phyloP scores from a whole-genome alignment of 2,329 filamentous ascomycete genomes.

The Mycosphaerella sp. region DNA sequence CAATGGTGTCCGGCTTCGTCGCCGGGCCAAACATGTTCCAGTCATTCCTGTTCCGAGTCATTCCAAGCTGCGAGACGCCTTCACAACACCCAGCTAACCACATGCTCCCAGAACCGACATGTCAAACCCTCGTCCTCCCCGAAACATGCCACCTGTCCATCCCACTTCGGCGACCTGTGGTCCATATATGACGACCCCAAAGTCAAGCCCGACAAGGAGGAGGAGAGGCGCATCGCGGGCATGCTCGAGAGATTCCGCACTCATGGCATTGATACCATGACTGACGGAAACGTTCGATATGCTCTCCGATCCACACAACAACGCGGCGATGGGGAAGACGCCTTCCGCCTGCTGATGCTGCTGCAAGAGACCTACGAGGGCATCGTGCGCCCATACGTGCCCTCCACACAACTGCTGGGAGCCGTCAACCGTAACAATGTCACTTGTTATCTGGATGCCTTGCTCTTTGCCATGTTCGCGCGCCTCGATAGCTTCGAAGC shows the following conservation, averaged over 20 bases:
- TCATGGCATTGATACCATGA: constrained; percentile 50
- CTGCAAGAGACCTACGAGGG: constrained; percentile 78
- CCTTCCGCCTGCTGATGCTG: constrained; percentile 69
- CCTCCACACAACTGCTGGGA: constrained; percentile 66
- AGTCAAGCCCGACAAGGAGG: constrained; percentile 52
- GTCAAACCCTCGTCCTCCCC: constrained; percentile 4
- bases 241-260: constrained; percentile 49
- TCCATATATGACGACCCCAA: constrained; percentile 49
- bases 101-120: constrained; percentile 13
- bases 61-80: constrained; percentile 1
- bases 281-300: constrained; percentile 58
- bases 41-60: constrained; percentile 3
- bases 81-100: constrained; percentile 11
- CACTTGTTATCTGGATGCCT: constrained; percentile 89
- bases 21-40: constrained; percentile 6
- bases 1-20: neutral
- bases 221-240: constrained; percentile 51
- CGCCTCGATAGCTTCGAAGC: constrained; percentile 85
- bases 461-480: constrained; percentile 94
- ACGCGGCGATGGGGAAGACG: constrained; percentile 64
- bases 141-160: constrained; percentile 39
- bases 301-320: constrained; percentile 56
- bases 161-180: constrained; percentile 62
- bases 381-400: constrained; percentile 67
- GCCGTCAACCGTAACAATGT: constrained; percentile 80